phyloP scores from a whole-genome alignment of 1,139 yeast genomes.

The Magnusiomyces clavatus region DNA sequence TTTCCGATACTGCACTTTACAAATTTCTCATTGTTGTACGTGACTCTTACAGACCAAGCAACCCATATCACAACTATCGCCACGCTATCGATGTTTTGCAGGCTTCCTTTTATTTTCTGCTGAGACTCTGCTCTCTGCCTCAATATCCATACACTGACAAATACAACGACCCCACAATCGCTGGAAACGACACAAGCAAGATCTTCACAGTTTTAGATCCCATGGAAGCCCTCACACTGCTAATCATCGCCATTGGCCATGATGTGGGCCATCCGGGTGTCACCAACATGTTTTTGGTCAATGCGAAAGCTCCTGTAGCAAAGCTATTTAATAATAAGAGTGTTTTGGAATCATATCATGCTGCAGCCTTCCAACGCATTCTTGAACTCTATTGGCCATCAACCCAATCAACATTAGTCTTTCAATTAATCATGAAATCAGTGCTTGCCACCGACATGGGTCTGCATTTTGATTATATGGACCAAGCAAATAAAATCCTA shows the following conservation, averaged over 20 bases:
- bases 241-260: slow-evolving; percentile 86
- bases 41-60: slow-evolving; percentile 72
- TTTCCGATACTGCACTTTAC: slow-evolving; percentile 41
- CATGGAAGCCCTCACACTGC: slow-evolving; percentile 48
- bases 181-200: too few species aligned
- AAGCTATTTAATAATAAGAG: slow-evolving; percentile 54
- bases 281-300: slow-evolving; percentile 64
- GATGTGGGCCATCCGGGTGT: slow-evolving; percentile 97
- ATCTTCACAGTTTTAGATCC: slow-evolving; percentile 22
- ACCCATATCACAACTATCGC: slow-evolving; percentile 89
- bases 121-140: slow-evolving; percentile 43
- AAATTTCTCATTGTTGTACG: slow-evolving; percentile 58
- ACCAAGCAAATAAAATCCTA: slow-evolving; percentile 30
- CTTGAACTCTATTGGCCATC: slow-evolving; percentile 58
- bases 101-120: slow-evolving; percentile 65
- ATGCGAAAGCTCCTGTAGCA: slow-evolving; percentile 60
- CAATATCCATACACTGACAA: slow-evolving; percentile 1
- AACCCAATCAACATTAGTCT: slow-evolving; percentile 25
- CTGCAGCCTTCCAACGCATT: slow-evolving; percentile 59
- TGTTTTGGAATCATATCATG: slow-evolving; percentile 78
- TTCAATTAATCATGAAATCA: slow-evolving; percentile 26
- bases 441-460: slow-evolving; percentile 95
- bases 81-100: slow-evolving; percentile 95
- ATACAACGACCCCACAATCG: neutral
- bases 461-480: slow-evolving; percentile 69